Conservation (phyloP, 2,329 filamentous ascomycete genomes). For the Xylaria sp. region DNA sequence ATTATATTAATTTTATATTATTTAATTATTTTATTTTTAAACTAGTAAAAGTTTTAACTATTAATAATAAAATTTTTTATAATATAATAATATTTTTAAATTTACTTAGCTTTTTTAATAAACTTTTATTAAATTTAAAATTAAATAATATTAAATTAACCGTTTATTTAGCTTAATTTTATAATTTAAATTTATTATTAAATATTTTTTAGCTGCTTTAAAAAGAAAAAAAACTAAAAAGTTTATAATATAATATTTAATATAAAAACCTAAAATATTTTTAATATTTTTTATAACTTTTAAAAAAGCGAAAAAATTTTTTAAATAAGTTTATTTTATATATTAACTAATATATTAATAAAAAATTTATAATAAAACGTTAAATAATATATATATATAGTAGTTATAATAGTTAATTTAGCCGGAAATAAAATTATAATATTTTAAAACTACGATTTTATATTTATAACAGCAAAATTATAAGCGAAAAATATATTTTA, state of each 20-base stretch:
- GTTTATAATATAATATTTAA: too few species aligned
- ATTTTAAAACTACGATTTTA: too few species aligned
- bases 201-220: too few species aligned
- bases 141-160: too few species aligned
- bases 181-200: too few species aligned
- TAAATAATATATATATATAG: neutral
- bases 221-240: too few species aligned
- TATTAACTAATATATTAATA: too few species aligned
- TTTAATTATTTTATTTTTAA: neutral
- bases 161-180: too few species aligned
- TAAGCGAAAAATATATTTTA: neutral
- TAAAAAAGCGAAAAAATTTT: neutral
- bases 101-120: neutral
- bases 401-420: neutral
- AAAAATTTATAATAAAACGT: too few species aligned
- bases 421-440: neutral
- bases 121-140: neutral
- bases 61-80: neutral
- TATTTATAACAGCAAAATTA: too few species aligned
- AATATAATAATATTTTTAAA: neutral
- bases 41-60: neutral
- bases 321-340: neutral
- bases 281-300: constrained; percentile 1
- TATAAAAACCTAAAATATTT: too few species aligned
- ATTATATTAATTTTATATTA: neutral